Evolutionary conservation across 345 rosid species (phyloP).

Genomic region (Sisymbrium irio): DNA sequence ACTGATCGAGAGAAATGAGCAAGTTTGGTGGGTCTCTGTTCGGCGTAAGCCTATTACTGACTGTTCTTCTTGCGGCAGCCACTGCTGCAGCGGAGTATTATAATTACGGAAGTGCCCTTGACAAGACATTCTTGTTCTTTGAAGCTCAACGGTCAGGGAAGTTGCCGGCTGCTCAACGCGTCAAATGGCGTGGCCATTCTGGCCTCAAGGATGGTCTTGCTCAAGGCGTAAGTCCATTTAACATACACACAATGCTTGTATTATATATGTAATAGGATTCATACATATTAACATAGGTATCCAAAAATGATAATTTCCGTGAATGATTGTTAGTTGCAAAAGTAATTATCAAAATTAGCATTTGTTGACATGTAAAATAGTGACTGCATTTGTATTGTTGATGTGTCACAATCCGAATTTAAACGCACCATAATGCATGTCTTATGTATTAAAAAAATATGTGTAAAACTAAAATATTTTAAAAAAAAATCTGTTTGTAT

Average conservation of each 20-base stretch:
- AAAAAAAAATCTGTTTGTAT: too few relatives aligned
- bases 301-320: background rate
- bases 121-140: slow-evolving; percentile 60
- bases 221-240: slow-evolving; percentile 48
- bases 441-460: too few relatives aligned
- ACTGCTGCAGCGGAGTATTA: slow-evolving; percentile 24
- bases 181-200: slow-evolving; percentile 64
- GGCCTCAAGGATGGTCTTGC: slow-evolving; percentile 57
- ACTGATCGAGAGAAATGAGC: slow-evolving; percentile 20
- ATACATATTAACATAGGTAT: background rate
- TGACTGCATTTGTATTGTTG: too few relatives aligned
- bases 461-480: too few relatives aligned
- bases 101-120: slow-evolving; percentile 54
- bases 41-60: slow-evolving; percentile 29
- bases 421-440: too few relatives aligned
- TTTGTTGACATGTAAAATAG: too few relatives aligned
- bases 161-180: slow-evolving; percentile 45
- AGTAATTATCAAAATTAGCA: background rate
- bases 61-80: slow-evolving; percentile 20
- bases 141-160: slow-evolving; percentile 73
- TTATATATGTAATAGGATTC: background rate
- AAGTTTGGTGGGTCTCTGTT: slow-evolving; percentile 21
- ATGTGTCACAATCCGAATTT: too few relatives aligned
- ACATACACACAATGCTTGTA: background rate
- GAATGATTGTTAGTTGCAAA: background rate